Base-by-base conservation (phyloP, 805 yeast genomes). In the Candida corydali region DNA sequence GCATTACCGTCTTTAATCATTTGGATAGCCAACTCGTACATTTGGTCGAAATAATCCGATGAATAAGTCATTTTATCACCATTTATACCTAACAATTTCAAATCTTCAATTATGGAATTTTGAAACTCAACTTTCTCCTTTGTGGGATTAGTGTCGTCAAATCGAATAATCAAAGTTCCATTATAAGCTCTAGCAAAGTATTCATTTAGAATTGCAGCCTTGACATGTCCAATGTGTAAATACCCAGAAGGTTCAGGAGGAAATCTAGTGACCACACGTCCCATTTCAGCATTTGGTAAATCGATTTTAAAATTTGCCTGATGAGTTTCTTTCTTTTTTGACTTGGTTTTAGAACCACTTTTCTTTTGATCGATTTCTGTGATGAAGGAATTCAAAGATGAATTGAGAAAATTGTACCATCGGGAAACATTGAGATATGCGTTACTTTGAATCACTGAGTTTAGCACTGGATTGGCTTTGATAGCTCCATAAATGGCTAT, bases 221-320 rank as follows among this genome's bases (percentile, higher is more conserved):
- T 93, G 43, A 96, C 98, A 60, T 93, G 99, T 50, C 99, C 99
- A 66, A 93, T 93, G 67, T 93, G 99, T 65, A 93, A 76, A 65
- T 89, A 93, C 68, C 99, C 99, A 68, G 95, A 86, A 42, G 99
- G 99, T 71, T 93, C 99, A 46, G 99, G 99, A 36, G 96, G 98
- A 80, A 93, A 93, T 69, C 99, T 83, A 37, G 98, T 94, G 37
- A 94, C 98, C 40, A 93, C 99, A 65, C 89, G 70, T 47, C 99
- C 99, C 40, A 83, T 80, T 54, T 76, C 80, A 41, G 99, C 99
- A 59, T 80, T 94, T 42, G 84, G 85, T 48, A 93, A 77, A 54
- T 86, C 93, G 54, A 93, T 93, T 59, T 89, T 97, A 50, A 84
- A 93, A 63, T 84, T 89, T 44, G 98, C 98, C 69, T 87, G 86